phyloP scores from a whole-genome alignment of 1,284 basidiomycete genomes.

The Anthracocystis walkeri region DNA sequence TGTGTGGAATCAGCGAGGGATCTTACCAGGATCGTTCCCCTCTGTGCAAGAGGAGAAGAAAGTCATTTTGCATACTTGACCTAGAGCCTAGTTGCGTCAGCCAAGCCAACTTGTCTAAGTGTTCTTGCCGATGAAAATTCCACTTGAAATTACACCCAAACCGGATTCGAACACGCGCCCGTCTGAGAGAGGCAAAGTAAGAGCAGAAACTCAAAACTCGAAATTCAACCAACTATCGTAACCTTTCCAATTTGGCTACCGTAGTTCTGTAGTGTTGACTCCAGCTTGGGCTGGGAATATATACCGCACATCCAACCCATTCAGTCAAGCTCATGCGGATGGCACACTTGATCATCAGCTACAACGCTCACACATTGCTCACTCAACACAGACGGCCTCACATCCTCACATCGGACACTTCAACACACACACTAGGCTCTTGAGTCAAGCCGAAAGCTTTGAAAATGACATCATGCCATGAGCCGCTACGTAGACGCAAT shows the following conservation, averaged over 20 bases:
- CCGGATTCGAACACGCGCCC: conserved; percentile 4
- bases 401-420: no score
- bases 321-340: no score
- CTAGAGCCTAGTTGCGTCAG: conserved; percentile 38
- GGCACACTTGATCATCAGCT: no score
- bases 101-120: conserved; percentile 16
- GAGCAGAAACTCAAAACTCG: not conserved
- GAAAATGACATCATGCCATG: not conserved
- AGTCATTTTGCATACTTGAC: conserved; percentile 26
- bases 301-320: not conserved
- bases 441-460: no score
- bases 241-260: conserved; percentile 7
- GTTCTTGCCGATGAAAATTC: no score
- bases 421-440: no score
- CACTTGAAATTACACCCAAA: not conserved
- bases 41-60: conserved; percentile 1
- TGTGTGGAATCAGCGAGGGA: not conserved
- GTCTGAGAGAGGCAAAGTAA: not conserved
- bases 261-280: conserved; percentile 2
- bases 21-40: conserved; percentile 23
- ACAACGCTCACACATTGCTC: no score
- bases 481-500: not conserved
- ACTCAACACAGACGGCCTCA: no score
- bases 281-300: not conserved
- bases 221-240: not conserved